These are phyloP conservation scores for Pterocarpus santalinus DNA, from an alignment of 306 rosid genomes.

Conservation along the genomic window DNA sequence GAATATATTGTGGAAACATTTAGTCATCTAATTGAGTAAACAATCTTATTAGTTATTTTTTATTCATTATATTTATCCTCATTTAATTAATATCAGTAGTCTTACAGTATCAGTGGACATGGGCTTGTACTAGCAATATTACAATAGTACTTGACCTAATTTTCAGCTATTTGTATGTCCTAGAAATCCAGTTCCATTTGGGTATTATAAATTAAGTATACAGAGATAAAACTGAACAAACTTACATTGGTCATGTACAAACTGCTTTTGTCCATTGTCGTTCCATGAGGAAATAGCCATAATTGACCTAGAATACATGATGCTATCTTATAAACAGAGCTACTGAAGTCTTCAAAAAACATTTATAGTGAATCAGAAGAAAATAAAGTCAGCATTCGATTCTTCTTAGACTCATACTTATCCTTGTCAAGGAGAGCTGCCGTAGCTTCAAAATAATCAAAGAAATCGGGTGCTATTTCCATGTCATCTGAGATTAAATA, in stretches of 20 bases:
- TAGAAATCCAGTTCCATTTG: constrained; percentile 13
- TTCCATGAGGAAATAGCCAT: constrained; percentile 99
- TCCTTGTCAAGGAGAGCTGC: constrained; percentile 87
- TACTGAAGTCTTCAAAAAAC: neutral
- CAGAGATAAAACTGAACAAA: constrained; percentile 34
- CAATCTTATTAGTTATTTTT: neutral
- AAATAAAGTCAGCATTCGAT: constrained; percentile 21
- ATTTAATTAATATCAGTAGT: neutral
- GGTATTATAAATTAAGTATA: constrained; percentile 25
- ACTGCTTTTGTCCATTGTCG: constrained; percentile 98
- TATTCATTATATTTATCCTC: neutral
- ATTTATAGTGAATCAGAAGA: constrained; percentile 3
- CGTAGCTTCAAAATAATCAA: constrained; percentile 90
- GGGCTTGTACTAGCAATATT: neutral
- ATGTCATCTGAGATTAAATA: constrained; percentile 80
- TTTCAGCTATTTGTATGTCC: constrained; percentile 14
- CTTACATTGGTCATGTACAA: constrained; percentile 93
- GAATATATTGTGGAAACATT: neutral
- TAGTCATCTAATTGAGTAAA: neutral
- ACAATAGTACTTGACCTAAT: neutral
- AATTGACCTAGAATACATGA: constrained; percentile 70
- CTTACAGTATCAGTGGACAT: neutral
- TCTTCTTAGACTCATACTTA: constrained; percentile 66
- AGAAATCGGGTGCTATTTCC: constrained; percentile 99
- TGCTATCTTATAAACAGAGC: constrained; percentile 38